Base-by-base conservation (phyloP, 1,284 basidiomycete species). In the Fomitopsis pinicola region DNA sequence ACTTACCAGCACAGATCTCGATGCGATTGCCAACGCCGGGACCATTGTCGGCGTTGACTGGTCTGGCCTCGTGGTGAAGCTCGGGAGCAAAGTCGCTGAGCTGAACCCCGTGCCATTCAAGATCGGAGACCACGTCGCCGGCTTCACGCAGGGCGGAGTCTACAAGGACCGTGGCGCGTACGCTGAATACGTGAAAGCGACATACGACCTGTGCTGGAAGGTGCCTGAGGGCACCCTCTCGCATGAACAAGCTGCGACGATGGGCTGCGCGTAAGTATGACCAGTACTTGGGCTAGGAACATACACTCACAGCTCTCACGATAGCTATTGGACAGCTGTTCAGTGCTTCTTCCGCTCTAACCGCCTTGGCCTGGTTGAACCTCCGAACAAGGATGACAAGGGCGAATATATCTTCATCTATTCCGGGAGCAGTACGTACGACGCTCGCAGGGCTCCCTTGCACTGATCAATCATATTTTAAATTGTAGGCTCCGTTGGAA, bases 171-270 rank as follows among this genome's bases (percentile, higher is more conserved):
- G 57, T 70, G 75, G 76, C 62, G 71, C 75, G 74, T 76, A 15
- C 17, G 35, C 52, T n/a, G 73, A 82, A 65, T 81, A 79, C 65
- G 64, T 76, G 58, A 73, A 72, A 62, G 68, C 66, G 2, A 61
- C 67, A 17, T 69, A 67, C 3, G 66, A 71, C 14, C 64, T 75
- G 1, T 68, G 71, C 0, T 74, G 73, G 71, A 68, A 69, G 30
- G 69, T 75, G 0, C 75, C 76, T 2, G 63, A 68, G 5, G 67
- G 60, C 22, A 67, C 66, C 1, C 26, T 68, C 22, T 64, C 65
- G 1, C 64, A 70, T 56, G 74, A 75, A 30, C 71, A 77, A 55
- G 78, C 79, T 0, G 73, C 76, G 0, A 72, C 76, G 0, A 71
- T 74, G 55, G 75, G 74, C 22, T 64, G 74, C 33, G 72, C 65